A percentile compares a stretch with the other conserved stretches of the same genome.
These are phyloP conservation scores for Reutealis trisperma DNA, from an alignment of 345 rosid genomes.

Conservation along the genomic window DNA sequence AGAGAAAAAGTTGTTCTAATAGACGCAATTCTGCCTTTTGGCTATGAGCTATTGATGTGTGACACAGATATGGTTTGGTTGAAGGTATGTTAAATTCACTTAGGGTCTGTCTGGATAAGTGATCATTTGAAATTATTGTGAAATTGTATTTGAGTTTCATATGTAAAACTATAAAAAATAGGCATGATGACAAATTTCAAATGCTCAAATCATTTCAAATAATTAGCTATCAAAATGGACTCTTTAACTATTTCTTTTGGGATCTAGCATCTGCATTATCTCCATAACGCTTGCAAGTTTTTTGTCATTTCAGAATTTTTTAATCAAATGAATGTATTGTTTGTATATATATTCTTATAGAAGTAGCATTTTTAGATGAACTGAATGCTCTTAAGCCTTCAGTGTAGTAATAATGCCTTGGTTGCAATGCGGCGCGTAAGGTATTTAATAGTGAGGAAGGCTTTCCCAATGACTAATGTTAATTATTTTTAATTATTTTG, in stretches of 20 bases:
- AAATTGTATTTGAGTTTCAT: too few relatives aligned
- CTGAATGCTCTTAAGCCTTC: neutral
- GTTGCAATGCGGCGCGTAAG: neutral
- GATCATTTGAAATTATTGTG: too few relatives aligned
- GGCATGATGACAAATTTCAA: too few relatives aligned
- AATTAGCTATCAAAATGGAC: too few relatives aligned
- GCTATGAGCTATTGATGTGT: constrained; percentile 89
- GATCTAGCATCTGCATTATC: neutral
- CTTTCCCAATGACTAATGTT: neutral
- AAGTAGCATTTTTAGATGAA: neutral
- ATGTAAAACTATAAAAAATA: too few relatives aligned
- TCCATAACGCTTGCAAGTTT: neutral
- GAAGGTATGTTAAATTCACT: constrained; percentile 50
- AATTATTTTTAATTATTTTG: neutral
- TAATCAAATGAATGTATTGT: neutral
- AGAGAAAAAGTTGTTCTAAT: constrained; percentile 94
- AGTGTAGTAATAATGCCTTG: neutral
- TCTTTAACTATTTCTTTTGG: neutral
- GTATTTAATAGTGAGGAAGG: neutral
- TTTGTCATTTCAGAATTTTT: neutral
- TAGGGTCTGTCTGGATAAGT: too few relatives aligned
- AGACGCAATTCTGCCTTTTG: constrained; percentile 81
- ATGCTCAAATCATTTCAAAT: too few relatives aligned
- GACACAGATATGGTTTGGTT: constrained; percentile 99
- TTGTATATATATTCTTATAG: neutral